A percentile compares a stretch with the other conserved stretches of the same genome.
Conservation (phyloP, 768 basidiomycete species). For the Mycena alexandri region DNA sequence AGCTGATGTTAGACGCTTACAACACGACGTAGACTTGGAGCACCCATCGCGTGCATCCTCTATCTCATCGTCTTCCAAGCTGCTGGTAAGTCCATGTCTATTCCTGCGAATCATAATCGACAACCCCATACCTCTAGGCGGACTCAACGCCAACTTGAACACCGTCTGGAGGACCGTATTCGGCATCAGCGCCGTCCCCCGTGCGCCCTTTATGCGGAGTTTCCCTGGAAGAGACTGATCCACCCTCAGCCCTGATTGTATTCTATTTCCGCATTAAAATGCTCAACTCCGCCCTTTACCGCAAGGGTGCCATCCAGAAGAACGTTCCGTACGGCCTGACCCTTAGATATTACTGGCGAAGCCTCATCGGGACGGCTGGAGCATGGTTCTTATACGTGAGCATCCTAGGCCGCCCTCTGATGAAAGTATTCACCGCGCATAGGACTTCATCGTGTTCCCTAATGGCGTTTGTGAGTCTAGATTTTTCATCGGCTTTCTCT, state of each 20-base stretch:
- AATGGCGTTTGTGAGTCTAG: conserved; percentile 72
- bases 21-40: conserved; percentile 39
- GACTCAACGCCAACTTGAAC: conserved; percentile 27
- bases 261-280: conserved; percentile 81
- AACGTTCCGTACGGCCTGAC: conserved; percentile 72
- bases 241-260: conserved; percentile 71
- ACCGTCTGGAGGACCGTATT: conserved; percentile 69
- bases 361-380: conserved; percentile 78
- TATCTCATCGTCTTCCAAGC: conserved; percentile 69
- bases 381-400: conserved; percentile 86
- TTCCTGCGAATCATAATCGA: too few species aligned
- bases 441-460: conserved; percentile 66
- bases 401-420: conserved; percentile 37
- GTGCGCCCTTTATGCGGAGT: conserved; percentile 3
- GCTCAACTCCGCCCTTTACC: conserved; percentile 75
- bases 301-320: conserved; percentile 76
- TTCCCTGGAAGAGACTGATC: conserved; percentile 60
- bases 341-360: conserved; percentile 73
- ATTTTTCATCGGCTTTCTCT: background rate
- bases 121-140: conserved; percentile 15
- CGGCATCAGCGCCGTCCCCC: conserved; percentile 67
- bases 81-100: conserved; percentile 76
- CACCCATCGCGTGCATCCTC: conserved; percentile 78
- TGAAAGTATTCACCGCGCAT: conserved; percentile 10
- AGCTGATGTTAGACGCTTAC: background rate